Evolutionary conservation across 495 filamentous ascomycete species (phyloP), one percentile per base, ranked within the genome.

Genomic region (Hypomontagnella monticulosa): DNA sequence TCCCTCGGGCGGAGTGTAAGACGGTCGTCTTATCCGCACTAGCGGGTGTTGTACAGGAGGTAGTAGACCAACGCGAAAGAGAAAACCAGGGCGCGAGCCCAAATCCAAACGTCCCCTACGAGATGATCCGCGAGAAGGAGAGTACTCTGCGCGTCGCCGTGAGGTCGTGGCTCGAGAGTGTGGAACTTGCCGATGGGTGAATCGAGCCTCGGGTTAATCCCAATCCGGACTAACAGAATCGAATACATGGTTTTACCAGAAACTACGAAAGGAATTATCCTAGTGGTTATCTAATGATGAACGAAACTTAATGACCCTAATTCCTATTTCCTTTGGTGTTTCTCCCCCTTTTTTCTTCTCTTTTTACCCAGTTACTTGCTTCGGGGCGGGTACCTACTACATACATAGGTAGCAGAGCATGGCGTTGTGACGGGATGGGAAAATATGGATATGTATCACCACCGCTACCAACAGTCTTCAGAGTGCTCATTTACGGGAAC

Each of bases 1-100:
- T 81, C 18, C 78, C 79, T 40, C 74, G 81, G 12, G 76, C 72
- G 30, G 75, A 80, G 57, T 83, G 81, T 70, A 82, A 81, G 69
- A 78, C 70, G 18, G 78, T 82, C 11, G 62, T 83, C 34, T 55
- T 83, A 11, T 79, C 79, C 12, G 79, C 81, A 9, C 55, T 83
- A 32, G 78, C 80, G 53, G 76, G 75, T n/a, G 71, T 82, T n/a
- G 79, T 81, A 11, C 77, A 75, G 30, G 80, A 81, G 14, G 78
- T 82, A 1, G 73, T 78, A 27, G 74, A 77, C 16, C 73, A 75
- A 40, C 61, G 66, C 7, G 68, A 74, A 41, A 66, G 64, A 57
- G 75, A 69, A 49, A 65, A 49, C 33, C 61, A 69, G n/a, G 36
- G 23, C 23, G 23, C 2, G 23, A 27, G 12, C 4, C 12, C 66